These are phyloP conservation scores for Saccharomycopsis microspora DNA, from an alignment of 805 yeast genomes.

Conservation along the genomic window DNA sequence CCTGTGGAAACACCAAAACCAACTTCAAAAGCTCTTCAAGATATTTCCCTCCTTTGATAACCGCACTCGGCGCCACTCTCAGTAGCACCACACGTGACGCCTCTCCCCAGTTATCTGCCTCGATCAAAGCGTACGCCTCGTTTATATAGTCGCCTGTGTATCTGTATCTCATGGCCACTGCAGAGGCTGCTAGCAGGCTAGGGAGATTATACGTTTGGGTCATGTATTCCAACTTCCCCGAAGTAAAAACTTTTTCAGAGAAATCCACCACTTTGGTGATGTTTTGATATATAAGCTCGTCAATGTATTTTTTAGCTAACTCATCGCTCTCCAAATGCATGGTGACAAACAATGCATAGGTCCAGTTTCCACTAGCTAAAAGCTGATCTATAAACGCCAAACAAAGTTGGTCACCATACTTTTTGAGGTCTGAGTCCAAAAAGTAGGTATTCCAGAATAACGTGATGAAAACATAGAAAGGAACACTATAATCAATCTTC, in stretches of 20 bases:
- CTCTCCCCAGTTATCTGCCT: conserved; percentile 45
- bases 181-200: conserved; percentile 33
- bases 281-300: conserved; percentile 14
- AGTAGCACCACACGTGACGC: conserved; percentile 52
- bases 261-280: conserved; percentile 19
- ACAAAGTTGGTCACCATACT: conserved; percentile 28
- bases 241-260: background rate
- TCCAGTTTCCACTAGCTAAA: conserved; percentile 33
- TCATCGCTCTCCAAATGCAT: conserved; percentile 43
- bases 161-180: conserved; percentile 48
- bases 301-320: conserved; percentile 30
- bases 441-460: background rate
- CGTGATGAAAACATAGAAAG: background rate
- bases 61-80: conserved; percentile 62
- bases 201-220: conserved; percentile 30
- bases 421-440: background rate
- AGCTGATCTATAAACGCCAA: conserved; percentile 40
- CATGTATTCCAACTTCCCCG: background rate
- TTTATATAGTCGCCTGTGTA: conserved; percentile 38
- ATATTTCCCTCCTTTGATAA: conserved; percentile 35
- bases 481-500: background rate
- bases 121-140: conserved; percentile 50
- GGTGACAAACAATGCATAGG: conserved; percentile 52
- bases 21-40: conserved; percentile 26
- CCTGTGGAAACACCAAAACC: conserved; percentile 31